Evolutionary conservation across 495 filamentous ascomycete genomes (phyloP).

Genomic region (Penicillium dipodomyicola): DNA sequence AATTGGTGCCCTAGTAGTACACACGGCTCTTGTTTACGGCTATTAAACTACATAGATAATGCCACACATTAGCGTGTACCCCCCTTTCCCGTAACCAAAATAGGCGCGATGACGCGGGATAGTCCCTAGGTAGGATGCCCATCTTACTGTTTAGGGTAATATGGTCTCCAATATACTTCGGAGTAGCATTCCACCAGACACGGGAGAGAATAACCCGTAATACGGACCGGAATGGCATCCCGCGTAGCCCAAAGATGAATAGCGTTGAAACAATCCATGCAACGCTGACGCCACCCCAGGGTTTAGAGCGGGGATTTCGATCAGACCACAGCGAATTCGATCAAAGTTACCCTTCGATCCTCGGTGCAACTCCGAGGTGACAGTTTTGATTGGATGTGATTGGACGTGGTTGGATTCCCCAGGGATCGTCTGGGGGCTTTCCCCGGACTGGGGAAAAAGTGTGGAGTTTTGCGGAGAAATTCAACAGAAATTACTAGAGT

Average conservation of each 20-base stretch:
- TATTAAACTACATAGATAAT: not conserved
- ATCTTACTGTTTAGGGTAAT: not conserved
- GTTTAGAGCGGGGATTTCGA: not conserved
- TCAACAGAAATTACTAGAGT: too few species aligned
- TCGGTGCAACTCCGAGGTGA: slow-evolving; percentile 1
- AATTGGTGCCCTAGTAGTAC: not conserved
- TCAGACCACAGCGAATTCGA: not conserved
- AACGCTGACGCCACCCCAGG: slow-evolving; percentile 10
- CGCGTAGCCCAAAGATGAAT: not conserved
- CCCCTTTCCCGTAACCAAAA: too few species aligned
- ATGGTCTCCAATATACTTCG: not conserved
- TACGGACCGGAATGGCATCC: slow-evolving; percentile 6
- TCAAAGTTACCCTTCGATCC: not conserved
- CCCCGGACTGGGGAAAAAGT: slow-evolving; percentile 11
- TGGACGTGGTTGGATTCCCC: not conserved
- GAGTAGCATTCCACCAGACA: slow-evolving; percentile 3
- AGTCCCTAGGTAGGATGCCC: too few species aligned
- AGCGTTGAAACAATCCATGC: slow-evolving; percentile 1
- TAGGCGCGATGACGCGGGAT: too few species aligned
- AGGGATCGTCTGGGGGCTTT: slow-evolving; percentile 8
- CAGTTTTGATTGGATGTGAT: slow-evolving; percentile 2
- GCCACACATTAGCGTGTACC: too few species aligned
- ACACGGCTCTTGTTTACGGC: not conserved
- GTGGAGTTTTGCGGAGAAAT: slow-evolving; percentile 12
- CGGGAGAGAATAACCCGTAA: slow-evolving; percentile 1